phyloP scores from a whole-genome alignment of 768 basidiomycete species.

The Tephrocybe sp. region DNA sequence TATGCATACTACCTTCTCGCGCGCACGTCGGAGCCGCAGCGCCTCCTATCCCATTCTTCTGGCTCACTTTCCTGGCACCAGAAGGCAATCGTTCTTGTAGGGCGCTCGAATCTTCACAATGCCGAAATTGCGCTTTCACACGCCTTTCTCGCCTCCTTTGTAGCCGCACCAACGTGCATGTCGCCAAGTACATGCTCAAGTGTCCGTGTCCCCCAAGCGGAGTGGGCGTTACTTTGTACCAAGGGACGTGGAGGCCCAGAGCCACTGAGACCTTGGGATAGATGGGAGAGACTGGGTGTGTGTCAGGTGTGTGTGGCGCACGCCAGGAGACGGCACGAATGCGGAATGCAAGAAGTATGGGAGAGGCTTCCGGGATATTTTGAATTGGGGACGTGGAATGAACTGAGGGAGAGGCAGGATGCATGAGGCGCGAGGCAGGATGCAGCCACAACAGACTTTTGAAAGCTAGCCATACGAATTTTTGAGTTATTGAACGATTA shows the following conservation, averaged over 20 bases:
- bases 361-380: slow-evolving; percentile 37
- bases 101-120: slow-evolving; percentile 36
- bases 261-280: slow-evolving; percentile 15
- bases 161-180: slow-evolving; percentile 29
- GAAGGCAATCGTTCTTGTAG: slow-evolving; percentile 38
- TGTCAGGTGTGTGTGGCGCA: slow-evolving; percentile 32
- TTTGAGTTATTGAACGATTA: too few species aligned
- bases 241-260: slow-evolving; percentile 26
- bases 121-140: slow-evolving; percentile 41
- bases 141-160: slow-evolving; percentile 38
- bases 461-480: too few species aligned
- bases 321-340: slow-evolving; percentile 29
- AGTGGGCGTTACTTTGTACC: slow-evolving; percentile 40
- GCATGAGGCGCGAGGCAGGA: too few species aligned
- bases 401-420: slow-evolving; percentile 28
- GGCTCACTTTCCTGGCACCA: slow-evolving; percentile 38
- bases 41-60: slow-evolving; percentile 34
- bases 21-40: slow-evolving; percentile 32
- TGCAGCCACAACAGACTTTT: too few species aligned
- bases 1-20: slow-evolving; percentile 50
- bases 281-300: slow-evolving; percentile 23
- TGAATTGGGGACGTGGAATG: slow-evolving; percentile 37
- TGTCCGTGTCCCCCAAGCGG: slow-evolving; percentile 37
- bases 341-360: slow-evolving; percentile 39
- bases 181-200: slow-evolving; percentile 28